A percentile compares a stretch with the other conserved stretches of the same genome.
phyloP scores from a whole-genome alignment of 306 rosid species.

The Quercus dentata region DNA sequence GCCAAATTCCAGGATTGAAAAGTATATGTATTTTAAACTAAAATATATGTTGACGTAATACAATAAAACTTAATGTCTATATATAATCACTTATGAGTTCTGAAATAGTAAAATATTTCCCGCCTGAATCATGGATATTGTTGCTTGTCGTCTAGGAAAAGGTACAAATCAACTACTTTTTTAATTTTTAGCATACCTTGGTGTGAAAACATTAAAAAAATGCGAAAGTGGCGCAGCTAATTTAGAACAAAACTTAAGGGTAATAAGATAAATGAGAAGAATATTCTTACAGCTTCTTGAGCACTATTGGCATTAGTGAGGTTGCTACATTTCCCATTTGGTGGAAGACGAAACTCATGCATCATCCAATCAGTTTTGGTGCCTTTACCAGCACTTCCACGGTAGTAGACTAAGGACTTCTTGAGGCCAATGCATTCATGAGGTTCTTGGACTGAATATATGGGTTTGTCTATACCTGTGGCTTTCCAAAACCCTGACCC shows the following conservation, averaged over 20 bases:
- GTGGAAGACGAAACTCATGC: constrained; percentile 98
- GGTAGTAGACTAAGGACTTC: constrained; percentile 84
- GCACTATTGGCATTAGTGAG: constrained; percentile 9
- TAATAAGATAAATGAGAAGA: background rate
- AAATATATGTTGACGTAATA: too few relatives aligned
- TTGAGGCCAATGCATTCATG: constrained; percentile 70
- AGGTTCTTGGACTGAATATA: constrained; percentile 39
- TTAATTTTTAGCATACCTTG: too few relatives aligned
- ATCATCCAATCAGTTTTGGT: constrained; percentile 99
- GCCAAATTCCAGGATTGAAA: too few relatives aligned
- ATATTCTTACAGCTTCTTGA: constrained; percentile 74
- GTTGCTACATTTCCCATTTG: constrained; percentile 11
- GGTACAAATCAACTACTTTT: too few relatives aligned
- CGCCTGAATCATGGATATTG: too few relatives aligned
- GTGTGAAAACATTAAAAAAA: background rate
- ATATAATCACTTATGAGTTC: too few relatives aligned
- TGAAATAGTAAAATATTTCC: too few relatives aligned
- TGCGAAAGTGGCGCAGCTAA: background rate
- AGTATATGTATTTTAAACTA: too few relatives aligned
- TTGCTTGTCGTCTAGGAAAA: too few relatives aligned
- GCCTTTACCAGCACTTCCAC: constrained; percentile 91
- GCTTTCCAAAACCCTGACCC: constrained; percentile 88
- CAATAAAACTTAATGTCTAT: too few relatives aligned
- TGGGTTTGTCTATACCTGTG: constrained; percentile 75
- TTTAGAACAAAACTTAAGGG: background rate